Conservation (phyloP, 2,329 filamentous ascomycete species). For the Calonectria honghensis region DNA sequence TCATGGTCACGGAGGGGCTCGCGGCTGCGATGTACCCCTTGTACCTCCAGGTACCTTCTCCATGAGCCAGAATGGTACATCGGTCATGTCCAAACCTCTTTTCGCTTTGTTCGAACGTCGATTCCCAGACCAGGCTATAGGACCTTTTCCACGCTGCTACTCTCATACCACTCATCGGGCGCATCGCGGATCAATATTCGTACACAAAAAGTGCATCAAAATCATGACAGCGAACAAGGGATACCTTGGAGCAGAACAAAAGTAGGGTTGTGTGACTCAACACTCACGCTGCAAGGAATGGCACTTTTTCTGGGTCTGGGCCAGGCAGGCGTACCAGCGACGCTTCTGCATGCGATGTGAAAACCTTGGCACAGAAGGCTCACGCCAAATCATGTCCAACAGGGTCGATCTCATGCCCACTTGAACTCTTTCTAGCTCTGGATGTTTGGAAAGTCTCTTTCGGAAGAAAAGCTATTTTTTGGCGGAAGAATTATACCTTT, state of each 20-base stretch:
- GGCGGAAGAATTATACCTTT: not conserved
- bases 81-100: not conserved
- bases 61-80: conserved; percentile 8
- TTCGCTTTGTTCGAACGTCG: not conserved
- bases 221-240: not conserved
- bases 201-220: not conserved
- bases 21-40: not conserved
- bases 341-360: not conserved
- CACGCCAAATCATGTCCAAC: not conserved
- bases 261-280: not conserved
- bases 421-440: not conserved
- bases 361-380: not conserved
- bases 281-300: not conserved
- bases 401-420: not conserved
- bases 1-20: not conserved
- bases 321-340: not conserved
- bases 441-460: not conserved
- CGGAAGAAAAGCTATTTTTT: not conserved
- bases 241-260: not conserved
- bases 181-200: not conserved
- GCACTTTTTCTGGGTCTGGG: not conserved
- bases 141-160: not conserved
- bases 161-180: not conserved
- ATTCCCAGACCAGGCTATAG: not conserved
- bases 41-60: conserved; percentile 14